Percentiles rank a stretch among this genome's conserved stretches.
Evolutionary conservation across 805 yeast species (phyloP).

Genomic region (Candida tammaniensis): DNA sequence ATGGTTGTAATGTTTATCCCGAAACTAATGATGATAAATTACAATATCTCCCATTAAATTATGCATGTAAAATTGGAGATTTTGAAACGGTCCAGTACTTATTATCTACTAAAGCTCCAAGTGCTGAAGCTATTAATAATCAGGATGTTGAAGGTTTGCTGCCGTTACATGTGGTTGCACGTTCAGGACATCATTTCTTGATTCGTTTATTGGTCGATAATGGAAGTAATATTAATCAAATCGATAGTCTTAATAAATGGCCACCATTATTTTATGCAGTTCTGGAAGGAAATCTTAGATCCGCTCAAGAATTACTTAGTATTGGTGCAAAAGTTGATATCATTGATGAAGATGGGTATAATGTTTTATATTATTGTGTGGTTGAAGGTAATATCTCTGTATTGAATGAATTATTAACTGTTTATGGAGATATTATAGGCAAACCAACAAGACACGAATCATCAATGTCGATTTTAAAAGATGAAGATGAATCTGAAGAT

Average conservation of each 20-base stretch:
- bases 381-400: slow-evolving; percentile 93
- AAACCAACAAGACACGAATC: not conserved
- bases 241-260: slow-evolving; percentile 90
- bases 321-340: slow-evolving; percentile 68
- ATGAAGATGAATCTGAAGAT: slow-evolving; percentile 36
- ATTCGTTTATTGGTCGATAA: slow-evolving; percentile 66
- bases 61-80: slow-evolving; percentile 86
- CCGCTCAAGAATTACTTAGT: slow-evolving; percentile 68
- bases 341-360: slow-evolving; percentile 74
- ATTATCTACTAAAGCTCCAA: slow-evolving; percentile 28
- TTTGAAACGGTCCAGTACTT: slow-evolving; percentile 64
- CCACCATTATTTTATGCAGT: slow-evolving; percentile 91
- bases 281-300: slow-evolving; percentile 71
- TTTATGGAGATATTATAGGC: slow-evolving; percentile 18
- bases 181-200: slow-evolving; percentile 72
- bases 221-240: slow-evolving; percentile 70
- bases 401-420: slow-evolving; percentile 60
- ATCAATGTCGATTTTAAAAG: slow-evolving; percentile 27
- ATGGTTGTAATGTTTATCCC: slow-evolving; percentile 37
- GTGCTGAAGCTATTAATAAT: slow-evolving; percentile 39
- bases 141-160: slow-evolving; percentile 84
- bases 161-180: slow-evolving; percentile 85
- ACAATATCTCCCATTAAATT: slow-evolving; percentile 73
- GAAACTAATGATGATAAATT: slow-evolving; percentile 50
- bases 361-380: slow-evolving; percentile 84